phyloP scores from a whole-genome alignment of 371 early-diverging fungal genomes.

The Fennellomyces sp. region DNA sequence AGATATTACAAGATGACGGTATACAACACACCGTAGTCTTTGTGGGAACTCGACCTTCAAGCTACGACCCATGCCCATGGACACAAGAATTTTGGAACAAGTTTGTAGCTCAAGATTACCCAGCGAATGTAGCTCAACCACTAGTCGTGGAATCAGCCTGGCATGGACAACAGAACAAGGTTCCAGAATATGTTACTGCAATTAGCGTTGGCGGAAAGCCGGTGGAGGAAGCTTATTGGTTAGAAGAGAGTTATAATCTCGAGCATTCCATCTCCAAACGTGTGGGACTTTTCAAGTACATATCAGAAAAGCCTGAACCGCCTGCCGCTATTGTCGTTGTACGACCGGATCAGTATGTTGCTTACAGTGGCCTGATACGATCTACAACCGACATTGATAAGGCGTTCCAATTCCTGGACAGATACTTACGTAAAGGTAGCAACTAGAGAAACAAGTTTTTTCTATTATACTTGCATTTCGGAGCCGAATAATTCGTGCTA shows the following conservation, averaged over 20 bases:
- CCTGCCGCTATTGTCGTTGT: constrained; percentile 19
- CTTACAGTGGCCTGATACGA: constrained; percentile 10
- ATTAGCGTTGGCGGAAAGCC: neutral
- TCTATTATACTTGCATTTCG: no score
- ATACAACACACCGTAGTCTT: neutral
- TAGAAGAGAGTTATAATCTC: constrained; percentile 6
- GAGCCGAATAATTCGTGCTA: no score
- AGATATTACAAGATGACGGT: neutral
- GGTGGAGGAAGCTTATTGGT: constrained; percentile 12
- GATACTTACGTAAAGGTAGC: no score
- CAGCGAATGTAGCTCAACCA: constrained; percentile 4
- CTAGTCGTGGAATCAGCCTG: constrained; percentile 15
- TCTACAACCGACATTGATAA: constrained; percentile 10
- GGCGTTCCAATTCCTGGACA: constrained; percentile 11
- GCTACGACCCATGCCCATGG: neutral
- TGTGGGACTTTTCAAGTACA: constrained; percentile 8
- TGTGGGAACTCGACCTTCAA: neutral
- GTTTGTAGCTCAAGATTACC: neutral
- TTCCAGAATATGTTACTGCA: neutral
- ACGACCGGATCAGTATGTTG: constrained; percentile 25
- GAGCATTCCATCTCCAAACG: constrained; percentile 9
- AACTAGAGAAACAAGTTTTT: no score
- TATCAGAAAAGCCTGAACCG: constrained; percentile 2
- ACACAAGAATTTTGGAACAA: constrained; percentile 3
- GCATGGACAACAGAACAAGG: constrained; percentile 1